These are phyloP conservation scores for Trametes punicea DNA, from an alignment of 768 basidiomycete genomes.

Conservation along the genomic window DNA sequence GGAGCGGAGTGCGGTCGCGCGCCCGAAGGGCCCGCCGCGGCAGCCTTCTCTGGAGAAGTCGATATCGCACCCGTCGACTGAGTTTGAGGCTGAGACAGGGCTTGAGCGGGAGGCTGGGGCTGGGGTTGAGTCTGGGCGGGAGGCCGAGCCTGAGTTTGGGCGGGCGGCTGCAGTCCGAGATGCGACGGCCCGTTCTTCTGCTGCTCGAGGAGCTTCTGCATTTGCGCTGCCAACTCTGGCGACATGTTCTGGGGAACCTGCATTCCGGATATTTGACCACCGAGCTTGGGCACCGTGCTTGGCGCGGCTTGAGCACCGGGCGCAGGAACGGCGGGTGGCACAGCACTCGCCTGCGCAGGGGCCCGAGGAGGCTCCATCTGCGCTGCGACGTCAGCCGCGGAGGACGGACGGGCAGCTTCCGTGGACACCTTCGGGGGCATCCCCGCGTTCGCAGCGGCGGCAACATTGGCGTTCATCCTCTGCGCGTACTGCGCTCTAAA, in stretches of 20 bases:
- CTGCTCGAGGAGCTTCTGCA: constrained; percentile 49
- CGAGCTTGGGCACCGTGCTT: background rate
- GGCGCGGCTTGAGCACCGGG: background rate
- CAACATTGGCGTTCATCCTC: too few species aligned
- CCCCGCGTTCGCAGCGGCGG: background rate
- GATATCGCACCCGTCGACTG: constrained; percentile 6
- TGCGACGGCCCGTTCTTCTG: constrained; percentile 37
- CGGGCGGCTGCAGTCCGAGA: background rate
- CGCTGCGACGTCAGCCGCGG: background rate
- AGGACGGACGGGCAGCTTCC: background rate
- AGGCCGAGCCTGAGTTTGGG: constrained; percentile 21
- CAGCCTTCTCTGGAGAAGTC: background rate
- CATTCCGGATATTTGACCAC: background rate
- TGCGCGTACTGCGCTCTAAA: background rate
- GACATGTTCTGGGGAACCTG: constrained; percentile 11
- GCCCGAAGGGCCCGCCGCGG: background rate
- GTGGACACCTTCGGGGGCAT: background rate
- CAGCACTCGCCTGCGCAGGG: background rate
- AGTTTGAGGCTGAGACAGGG: background rate
- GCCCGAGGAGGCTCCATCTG: background rate
- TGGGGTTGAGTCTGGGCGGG: constrained; percentile 11
- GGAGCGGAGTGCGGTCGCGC: background rate
- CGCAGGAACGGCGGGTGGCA: background rate
- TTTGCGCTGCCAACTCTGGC: constrained; percentile 35
- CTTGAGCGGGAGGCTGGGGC: background rate